Evolutionary conservation across 352 stramenopile species (phyloP), one percentile per base, ranked within the genome.

Genomic region (Pythium guiyangense): DNA sequence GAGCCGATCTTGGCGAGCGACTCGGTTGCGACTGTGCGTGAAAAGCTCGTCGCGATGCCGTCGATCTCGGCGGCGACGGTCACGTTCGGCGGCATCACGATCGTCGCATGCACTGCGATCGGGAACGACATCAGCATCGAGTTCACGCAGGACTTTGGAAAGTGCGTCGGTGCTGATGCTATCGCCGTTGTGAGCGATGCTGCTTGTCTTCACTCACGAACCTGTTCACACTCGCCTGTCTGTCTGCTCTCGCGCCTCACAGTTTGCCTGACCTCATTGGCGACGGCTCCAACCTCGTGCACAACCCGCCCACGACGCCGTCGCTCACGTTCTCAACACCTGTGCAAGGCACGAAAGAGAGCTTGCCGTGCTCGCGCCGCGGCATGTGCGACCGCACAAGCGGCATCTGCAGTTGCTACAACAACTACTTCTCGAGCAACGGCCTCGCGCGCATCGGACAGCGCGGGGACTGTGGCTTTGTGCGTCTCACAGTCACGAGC

Each of bases 391-490:
- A 98, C 60, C 66, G 59, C 31, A 61, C 62, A 6, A 77, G 68
- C 8, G 76, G 89, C 42, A 67, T 93, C 27, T 98, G 92, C 64
- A 56, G 52, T 1, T 98, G 92, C 68, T 97, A 90, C 68, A 44
- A 47, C 11, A 88, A 83, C 54, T 97, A 89, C 44, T 94, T 92
- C 54, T 91, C 79, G 14, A 89, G 82, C 64, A 77, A 92, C 49
- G 86, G 84, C 4, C 77, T 87, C 37, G 92, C 79, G 27, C 78
- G 68, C 22, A 86, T 90, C 39, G 91, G 93, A 3, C 77, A 79
- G 60, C 77, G 92, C 18, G 94, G 93, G 14, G 94, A 98, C 74
- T 98, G 95, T 60, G 95, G 94, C 6, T 93, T 81, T 60, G 79
- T 90, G 60, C 67, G 62, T 8, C 60, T 59, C 12, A 74, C 75